Evolutionary conservation across 2,329 filamentous ascomycete genomes (phyloP).

Genomic region (Bipolaris sorokiniana): DNA sequence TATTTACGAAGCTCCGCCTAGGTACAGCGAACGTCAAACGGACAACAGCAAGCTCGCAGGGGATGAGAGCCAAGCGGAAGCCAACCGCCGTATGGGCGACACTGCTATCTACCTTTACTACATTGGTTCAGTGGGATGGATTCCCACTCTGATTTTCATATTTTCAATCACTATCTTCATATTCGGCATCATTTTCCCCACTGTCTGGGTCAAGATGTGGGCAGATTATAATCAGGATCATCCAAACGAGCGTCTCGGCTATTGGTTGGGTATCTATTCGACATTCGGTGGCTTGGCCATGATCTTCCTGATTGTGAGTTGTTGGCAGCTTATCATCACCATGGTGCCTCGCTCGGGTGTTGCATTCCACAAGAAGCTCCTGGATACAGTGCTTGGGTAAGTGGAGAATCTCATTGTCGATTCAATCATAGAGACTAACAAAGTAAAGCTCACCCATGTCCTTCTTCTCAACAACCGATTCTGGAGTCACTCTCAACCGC

Average conservation of each 20-base stretch:
- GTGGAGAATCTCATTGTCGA: not conserved
- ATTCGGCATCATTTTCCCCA: constrained; percentile 43
- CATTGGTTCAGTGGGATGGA: constrained; percentile 39
- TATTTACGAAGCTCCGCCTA: constrained; percentile 39
- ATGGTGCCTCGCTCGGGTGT: constrained; percentile 62
- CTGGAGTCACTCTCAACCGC: constrained; percentile 55
- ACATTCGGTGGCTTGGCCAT: constrained; percentile 37
- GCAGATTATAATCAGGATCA: constrained; percentile 50
- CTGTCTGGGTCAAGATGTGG: constrained; percentile 59
- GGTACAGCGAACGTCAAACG: constrained; percentile 33
- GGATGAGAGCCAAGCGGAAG: constrained; percentile 40
- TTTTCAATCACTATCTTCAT: constrained; percentile 43
- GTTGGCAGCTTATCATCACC: constrained; percentile 57
- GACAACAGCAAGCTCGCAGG: constrained; percentile 32
- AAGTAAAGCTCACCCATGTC: constrained; percentile 45
- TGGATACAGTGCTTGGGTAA: constrained; percentile 57
- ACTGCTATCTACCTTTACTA: constrained; percentile 45
- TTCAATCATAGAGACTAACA: constrained; percentile 16
- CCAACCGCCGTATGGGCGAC: constrained; percentile 43
- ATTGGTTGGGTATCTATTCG: constrained; percentile 43
- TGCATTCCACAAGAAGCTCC: constrained; percentile 56
- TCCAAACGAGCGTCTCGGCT: constrained; percentile 47
- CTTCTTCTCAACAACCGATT: constrained; percentile 54
- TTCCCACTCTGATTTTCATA: constrained; percentile 39
- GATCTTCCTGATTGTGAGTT: constrained; percentile 38